Base-by-base conservation (phyloP, 345 rosid genomes). In the Eucalyptus regnans region DNA sequence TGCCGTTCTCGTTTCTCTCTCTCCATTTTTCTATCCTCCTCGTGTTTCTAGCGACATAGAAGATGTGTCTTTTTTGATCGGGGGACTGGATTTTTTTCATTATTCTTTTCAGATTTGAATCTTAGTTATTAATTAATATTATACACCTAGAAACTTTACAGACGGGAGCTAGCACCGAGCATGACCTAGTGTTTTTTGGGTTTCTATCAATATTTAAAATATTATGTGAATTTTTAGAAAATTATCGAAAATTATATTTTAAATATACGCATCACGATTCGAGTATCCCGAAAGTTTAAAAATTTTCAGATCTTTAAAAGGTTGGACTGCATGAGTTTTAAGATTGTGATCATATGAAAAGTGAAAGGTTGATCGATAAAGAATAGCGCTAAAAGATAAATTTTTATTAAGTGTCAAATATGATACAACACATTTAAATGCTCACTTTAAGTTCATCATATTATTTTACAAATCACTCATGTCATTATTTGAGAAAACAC, bases 301-400 rank as follows among this genome's bases (percentile, higher is more conserved):
- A 2, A 37, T 9, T 18, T 71, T 5, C 14, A 10, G 1, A 33
- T 17, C 12, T 64, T 13, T n/a, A n/a, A 4, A n/a, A 64, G 9
- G 37, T n/a, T 0, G 5, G 37, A 64, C 3, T 18, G 7, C 13
- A 5, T 5, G 12, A 71, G 46, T 11, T 5, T 14, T 33, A 9
- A 31, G 22, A 68, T 68, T 33, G 25, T 33, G 44, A 68, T 33
- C 11, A 17, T 64, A n/a, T 11, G 23, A 20, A 76, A 37, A 76
- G 4, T 76, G 10, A 37, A 76, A 41, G 29, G 29, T 20, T 10
- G 29, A 41, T 41, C 3, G 1, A 20, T 12, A 41, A 76, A 76
- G 8, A 76, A 76, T 20, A 76, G 4, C 7, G 0, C 7, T 71
- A 37, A 37, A 9, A 5, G 13, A 37, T 20, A 3, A 76, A 76